phyloP scores from a whole-genome alignment of 805 yeast genomes.

The Lachancea waltii region DNA sequence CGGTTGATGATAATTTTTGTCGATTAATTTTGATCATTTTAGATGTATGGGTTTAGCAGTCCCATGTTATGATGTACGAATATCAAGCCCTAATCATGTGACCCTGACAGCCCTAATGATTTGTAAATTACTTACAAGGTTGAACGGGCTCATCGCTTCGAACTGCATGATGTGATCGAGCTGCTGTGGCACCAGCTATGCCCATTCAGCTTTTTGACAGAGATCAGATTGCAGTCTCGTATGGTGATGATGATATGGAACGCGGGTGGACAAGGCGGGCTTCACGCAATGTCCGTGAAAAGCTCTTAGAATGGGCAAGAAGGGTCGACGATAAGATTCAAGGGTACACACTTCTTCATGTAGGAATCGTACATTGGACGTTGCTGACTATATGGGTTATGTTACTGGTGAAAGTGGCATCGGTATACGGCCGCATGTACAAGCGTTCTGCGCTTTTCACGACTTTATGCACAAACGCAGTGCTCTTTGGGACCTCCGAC shows the following conservation, averaged over 20 bases:
- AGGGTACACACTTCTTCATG: conserved; percentile 31
- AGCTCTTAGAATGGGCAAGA: neutral
- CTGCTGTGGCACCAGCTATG: no score
- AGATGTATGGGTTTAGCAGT: no score
- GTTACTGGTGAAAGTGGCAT: conserved; percentile 47
- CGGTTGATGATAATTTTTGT: no score
- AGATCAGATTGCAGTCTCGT: conserved; percentile 15
- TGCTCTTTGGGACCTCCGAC: conserved; percentile 86
- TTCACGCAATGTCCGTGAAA: neutral
- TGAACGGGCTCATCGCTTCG: neutral
- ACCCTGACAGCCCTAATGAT: no score
- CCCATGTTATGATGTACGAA: no score
- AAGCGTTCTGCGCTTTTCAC: conserved; percentile 63
- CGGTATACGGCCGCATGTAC: conserved; percentile 55
- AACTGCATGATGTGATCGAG: no score
- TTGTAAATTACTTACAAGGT: no score
- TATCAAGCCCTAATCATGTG: no score
- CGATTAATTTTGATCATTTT: no score
- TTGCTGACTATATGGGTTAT: conserved; percentile 44
- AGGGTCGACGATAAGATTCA: no score
- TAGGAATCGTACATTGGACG: conserved; percentile 52
- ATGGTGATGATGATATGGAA: neutral
- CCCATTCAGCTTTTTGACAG: conserved; percentile 19
- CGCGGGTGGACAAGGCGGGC: neutral
- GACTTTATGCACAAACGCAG: conserved; percentile 70